These are phyloP conservation scores for Schwanniomyces vanrijiae DNA, from an alignment of 805 yeast species.

Conservation along the genomic window DNA sequence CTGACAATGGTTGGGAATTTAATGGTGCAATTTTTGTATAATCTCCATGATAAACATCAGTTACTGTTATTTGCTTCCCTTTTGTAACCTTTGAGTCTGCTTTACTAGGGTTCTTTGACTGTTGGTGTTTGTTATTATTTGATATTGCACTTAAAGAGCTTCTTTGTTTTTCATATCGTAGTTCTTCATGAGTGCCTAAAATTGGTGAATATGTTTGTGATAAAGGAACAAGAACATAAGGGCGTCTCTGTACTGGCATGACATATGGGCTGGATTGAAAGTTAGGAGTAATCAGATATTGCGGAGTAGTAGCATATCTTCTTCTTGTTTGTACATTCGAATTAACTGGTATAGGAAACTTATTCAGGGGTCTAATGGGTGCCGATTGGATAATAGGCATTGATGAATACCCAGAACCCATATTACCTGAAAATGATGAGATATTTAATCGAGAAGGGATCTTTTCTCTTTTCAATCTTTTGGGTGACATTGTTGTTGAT, in stretches of 20 bases:
- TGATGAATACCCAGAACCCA: not conserved
- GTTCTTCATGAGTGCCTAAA: not conserved
- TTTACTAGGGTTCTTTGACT: not conserved
- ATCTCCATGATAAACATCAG: slow-evolving; percentile 52
- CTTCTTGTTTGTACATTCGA: not conserved
- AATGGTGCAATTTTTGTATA: slow-evolving; percentile 48
- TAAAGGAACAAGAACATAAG: slow-evolving; percentile 1
- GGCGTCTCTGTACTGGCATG: slow-evolving; percentile 1
- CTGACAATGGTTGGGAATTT: slow-evolving; percentile 50
- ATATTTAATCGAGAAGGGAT: slow-evolving; percentile 32
- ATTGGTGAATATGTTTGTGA: not conserved
- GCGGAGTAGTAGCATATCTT: not conserved
- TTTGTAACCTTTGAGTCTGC: not conserved
- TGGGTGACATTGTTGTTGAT: slow-evolving; percentile 16
- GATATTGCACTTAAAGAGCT: not conserved
- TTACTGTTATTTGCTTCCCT: slow-evolving; percentile 24
- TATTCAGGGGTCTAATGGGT: slow-evolving; percentile 20
- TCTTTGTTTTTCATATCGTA: not conserved
- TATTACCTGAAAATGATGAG: slow-evolving; percentile 1
- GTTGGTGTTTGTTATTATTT: not conserved
- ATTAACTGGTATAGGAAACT: not conserved
- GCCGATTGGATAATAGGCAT: slow-evolving; percentile 33
- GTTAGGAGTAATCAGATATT: not conserved
- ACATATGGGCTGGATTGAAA: slow-evolving; percentile 1
- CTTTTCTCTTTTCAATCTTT: slow-evolving; percentile 32